A percentile compares a stretch with the other conserved stretches of the same genome.
These are phyloP conservation scores for Graphilbum ipis-grandicollis DNA, from an alignment of 2,329 filamentous ascomycete species.

Conservation along the genomic window DNA sequence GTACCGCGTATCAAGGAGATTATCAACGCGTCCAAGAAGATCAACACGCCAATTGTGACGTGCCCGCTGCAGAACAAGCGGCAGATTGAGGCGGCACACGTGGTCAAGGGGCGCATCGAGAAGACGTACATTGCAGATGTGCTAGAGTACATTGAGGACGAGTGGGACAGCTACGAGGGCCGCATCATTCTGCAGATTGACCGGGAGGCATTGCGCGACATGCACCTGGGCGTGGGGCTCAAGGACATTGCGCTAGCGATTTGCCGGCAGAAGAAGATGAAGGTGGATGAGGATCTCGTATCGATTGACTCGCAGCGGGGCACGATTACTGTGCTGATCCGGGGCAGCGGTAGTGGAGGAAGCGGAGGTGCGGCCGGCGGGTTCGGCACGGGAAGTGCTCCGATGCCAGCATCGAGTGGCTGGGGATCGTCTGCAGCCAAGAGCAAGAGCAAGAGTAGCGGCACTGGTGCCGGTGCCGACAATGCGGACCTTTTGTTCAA, in stretches of 20 bases:
- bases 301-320: slow-evolving; percentile 46
- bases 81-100: slow-evolving; percentile 62
- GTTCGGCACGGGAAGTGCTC: slow-evolving; percentile 14
- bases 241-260: slow-evolving; percentile 63
- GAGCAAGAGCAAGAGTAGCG: slow-evolving; percentile 18
- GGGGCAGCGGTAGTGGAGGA: slow-evolving; percentile 15
- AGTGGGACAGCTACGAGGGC: slow-evolving; percentile 62
- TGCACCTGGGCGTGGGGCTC: slow-evolving; percentile 65
- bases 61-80: slow-evolving; percentile 66
- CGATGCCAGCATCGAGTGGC: slow-evolving; percentile 18
- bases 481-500: slow-evolving; percentile 53
- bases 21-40: slow-evolving; percentile 90
- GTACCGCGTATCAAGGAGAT: slow-evolving; percentile 99
- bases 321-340: slow-evolving; percentile 57
- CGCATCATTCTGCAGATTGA: slow-evolving; percentile 74
- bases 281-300: slow-evolving; percentile 36
- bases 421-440: slow-evolving; percentile 15
- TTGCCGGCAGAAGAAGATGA: slow-evolving; percentile 65
- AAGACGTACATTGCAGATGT: slow-evolving; percentile 81
- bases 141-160: slow-evolving; percentile 68
- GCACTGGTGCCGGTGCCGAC: slow-evolving; percentile 15
- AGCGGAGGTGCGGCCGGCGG: slow-evolving; percentile 22
- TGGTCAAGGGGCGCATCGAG: slow-evolving; percentile 87
- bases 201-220: slow-evolving; percentile 55
- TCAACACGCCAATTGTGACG: slow-evolving; percentile 85